Percentiles rank a stretch among this genome's conserved stretches.
These are phyloP conservation scores for Chenopodium album DNA, from an alignment of 148 eudicot genomes.

Conservation along the genomic window DNA sequence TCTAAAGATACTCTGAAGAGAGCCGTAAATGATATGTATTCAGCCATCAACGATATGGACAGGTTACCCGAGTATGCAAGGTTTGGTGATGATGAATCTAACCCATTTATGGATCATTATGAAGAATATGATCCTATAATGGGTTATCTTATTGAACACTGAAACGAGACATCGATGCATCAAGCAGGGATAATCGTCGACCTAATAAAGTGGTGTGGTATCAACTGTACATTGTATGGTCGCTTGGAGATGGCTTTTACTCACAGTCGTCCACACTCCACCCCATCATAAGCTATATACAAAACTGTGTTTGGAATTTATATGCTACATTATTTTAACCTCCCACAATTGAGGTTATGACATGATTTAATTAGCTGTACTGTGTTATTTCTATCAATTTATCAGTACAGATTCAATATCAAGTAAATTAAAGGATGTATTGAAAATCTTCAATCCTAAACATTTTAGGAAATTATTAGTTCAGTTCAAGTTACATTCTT, in stretches of 20 bases:
- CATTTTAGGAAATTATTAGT: not conserved
- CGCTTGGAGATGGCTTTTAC: too few species aligned
- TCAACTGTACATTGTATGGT: not conserved
- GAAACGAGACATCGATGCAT: not conserved
- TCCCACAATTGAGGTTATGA: not conserved
- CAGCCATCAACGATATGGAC: not conserved
- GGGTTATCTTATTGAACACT: not conserved
- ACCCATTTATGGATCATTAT: too few species aligned
- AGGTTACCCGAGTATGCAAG: not conserved
- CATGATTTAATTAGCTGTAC: too few species aligned
- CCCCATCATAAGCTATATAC: too few species aligned
- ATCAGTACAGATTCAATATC: too few species aligned
- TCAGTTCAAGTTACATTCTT: not conserved
- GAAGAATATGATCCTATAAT: too few species aligned
- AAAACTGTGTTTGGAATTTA: too few species aligned
- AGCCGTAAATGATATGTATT: not conserved
- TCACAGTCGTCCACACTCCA: too few species aligned
- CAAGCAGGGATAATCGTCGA: not conserved
- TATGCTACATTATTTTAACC: not conserved
- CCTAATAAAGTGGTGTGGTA: not conserved
- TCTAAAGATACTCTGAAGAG: not conserved
- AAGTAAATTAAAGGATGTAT: too few species aligned
- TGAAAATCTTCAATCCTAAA: not conserved
- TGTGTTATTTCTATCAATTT: not conserved
- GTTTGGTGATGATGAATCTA: not conserved